Evolutionary conservation across 768 basidiomycete genomes (phyloP), one percentile per base, ranked within the genome.

Genomic region (Galerina marginata): DNA sequence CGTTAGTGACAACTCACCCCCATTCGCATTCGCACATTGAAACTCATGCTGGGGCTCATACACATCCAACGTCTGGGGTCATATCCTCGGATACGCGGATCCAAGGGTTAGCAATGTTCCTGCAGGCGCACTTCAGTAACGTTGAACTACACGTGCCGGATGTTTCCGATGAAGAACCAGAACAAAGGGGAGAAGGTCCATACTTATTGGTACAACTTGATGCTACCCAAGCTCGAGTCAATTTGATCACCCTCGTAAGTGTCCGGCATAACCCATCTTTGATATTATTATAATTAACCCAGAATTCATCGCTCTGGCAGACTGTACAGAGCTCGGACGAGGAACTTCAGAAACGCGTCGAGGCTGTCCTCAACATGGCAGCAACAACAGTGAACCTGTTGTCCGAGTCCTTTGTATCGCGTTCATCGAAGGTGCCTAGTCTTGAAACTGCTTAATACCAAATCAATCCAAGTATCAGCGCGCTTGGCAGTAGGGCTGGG

Each of bases 101-200:
- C 49, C 85, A 85, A 62, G 80, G 87, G 9, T 70, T 93, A 7
- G 89, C 88, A 1, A 88, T 83, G 89, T 99, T 99, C 81, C 84
- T 99, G 25, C 91, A 95, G 71, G 92, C 95, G 4, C 96, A 99
- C 73, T 99, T 99, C 66, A 94, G 95, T 26, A 88, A 93, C 38
- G 92, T 98, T 20, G 91, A 95, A 67, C 74, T 93, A 29, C 86
- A 93, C 65, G 88, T 89, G 81, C 90, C 91, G 0, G 90, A 92
- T 49, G 79, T 77, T 38, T 51, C 63, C 20, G 75, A 78, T 7
- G 77, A 79, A 55, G 80, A 80, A 16, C 75, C 73, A 3, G 83
- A 86, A 53, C 80, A 80, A 57, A 83, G 78, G 40, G 86, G 83
- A 62, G 81, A 81, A 36, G 72, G 77, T 46, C 86, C 95, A 6